Evolutionary conservation across 1,139 yeast genomes (phyloP).

Genomic region (Candida pseudoviswanathii): DNA sequence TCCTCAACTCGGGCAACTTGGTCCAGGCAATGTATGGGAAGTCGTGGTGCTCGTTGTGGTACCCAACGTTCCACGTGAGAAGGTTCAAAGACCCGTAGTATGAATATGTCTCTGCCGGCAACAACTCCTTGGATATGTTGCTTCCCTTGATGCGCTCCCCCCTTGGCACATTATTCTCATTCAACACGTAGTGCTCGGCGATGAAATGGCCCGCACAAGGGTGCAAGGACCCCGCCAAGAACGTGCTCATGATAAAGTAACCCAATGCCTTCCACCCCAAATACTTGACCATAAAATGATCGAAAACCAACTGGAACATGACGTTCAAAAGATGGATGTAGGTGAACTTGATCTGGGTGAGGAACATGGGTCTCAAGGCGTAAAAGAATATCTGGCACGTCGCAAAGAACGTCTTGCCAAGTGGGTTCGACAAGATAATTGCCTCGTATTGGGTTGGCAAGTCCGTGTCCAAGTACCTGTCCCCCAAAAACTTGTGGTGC

Average conservation of each 20-base stretch:
- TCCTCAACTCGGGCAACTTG: conserved; percentile 63
- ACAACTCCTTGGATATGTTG: conserved; percentile 33
- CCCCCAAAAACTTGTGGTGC: conserved; percentile 92
- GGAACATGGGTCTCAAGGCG: conserved; percentile 86
- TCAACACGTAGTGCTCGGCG: conserved; percentile 86
- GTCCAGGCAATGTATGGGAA: conserved; percentile 95
- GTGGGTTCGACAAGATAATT: conserved; percentile 65
- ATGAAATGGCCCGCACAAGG: conserved; percentile 96
- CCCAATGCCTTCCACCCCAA: conserved; percentile 68
- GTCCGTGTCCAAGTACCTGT: conserved; percentile 81
- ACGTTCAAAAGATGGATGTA: conserved; percentile 73
- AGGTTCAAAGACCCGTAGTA: conserved; percentile 80
- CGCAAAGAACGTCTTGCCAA: conserved; percentile 90
- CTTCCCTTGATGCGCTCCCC: conserved; percentile 14
- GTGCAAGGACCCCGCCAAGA: conserved; percentile 88
- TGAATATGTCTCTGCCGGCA: conserved; percentile 81
- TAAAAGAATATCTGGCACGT: conserved; percentile 87
- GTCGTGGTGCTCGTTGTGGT: conserved; percentile 94
- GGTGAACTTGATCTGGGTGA: conserved; percentile 75
- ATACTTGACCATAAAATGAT: conserved; percentile 52
- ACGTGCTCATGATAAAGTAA: conserved; percentile 75
- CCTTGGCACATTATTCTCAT: conserved; percentile 53
- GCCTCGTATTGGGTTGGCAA: conserved; percentile 83
- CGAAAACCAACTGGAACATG: conserved; percentile 58
- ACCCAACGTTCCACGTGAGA: conserved; percentile 90